Evolutionary conservation across 257 asterid genomes (phyloP).

Genomic region (Pogostemon cablin): DNA sequence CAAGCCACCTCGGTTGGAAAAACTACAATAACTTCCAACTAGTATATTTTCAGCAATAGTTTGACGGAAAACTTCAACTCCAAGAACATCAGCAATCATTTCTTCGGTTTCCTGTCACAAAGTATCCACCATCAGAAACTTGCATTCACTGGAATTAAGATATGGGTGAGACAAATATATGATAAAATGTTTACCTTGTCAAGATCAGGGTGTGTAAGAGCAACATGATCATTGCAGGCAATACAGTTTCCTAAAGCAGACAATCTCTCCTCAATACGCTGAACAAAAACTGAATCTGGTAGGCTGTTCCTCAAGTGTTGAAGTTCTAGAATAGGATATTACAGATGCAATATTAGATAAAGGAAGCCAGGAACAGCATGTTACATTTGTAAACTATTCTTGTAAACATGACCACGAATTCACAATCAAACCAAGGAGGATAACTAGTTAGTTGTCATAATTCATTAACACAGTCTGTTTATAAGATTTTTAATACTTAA

Average conservation of each 20-base stretch:
- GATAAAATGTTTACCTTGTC: slow-evolving; percentile 56
- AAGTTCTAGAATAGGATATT: slow-evolving; percentile 52
- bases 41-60: slow-evolving; percentile 85
- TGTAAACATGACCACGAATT: not conserved
- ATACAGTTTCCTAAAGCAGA: slow-evolving; percentile 95
- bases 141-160: slow-evolving; percentile 3
- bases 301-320: slow-evolving; percentile 87
- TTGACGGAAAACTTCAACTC: slow-evolving; percentile 91
- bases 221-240: slow-evolving; percentile 91
- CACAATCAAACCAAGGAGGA: not conserved
- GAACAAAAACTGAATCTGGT: slow-evolving; percentile 88
- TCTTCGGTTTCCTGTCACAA: slow-evolving; percentile 84
- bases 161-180: not conserved
- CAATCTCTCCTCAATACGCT: slow-evolving; percentile 86
- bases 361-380: slow-evolving; percentile 8
- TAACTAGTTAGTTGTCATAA: not conserved
- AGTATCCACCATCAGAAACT: slow-evolving; percentile 10
- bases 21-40: slow-evolving; percentile 79
- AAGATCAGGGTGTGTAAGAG: slow-evolving; percentile 89
- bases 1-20: slow-evolving; percentile 91
- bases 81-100: slow-evolving; percentile 86
- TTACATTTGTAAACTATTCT: not conserved
- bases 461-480: too few species aligned
- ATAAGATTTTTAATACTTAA: too few species aligned
- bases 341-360: slow-evolving; percentile 24